Conservation (phyloP, 805 yeast genomes). For the Debaryomyces prosopidis region DNA sequence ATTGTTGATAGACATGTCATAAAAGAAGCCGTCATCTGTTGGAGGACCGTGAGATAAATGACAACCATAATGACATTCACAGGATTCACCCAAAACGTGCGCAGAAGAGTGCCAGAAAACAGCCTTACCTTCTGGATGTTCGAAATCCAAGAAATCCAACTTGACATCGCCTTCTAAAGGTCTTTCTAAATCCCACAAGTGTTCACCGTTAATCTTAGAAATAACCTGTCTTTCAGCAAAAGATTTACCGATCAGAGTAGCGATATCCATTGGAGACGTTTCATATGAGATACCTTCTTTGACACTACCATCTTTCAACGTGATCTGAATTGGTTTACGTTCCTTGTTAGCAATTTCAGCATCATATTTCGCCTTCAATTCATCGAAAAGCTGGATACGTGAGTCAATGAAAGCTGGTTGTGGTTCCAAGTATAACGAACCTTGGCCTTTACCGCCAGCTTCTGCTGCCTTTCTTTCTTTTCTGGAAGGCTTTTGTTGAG, state of each 20-base stretch:
- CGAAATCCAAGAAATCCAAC: constrained; percentile 87
- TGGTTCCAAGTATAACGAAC: constrained; percentile 58
- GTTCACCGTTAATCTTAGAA: constrained; percentile 81
- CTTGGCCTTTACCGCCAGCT: constrained; percentile 29
- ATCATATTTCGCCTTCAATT: constrained; percentile 75
- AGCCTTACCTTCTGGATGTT: constrained; percentile 88
- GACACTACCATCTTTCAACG: constrained; percentile 82
- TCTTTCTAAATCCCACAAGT: constrained; percentile 91
- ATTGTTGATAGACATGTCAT: constrained; percentile 85
- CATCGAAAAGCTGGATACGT: constrained; percentile 76
- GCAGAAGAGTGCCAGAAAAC: constrained; percentile 99
- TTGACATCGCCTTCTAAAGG: constrained; percentile 75
- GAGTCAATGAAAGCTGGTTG: constrained; percentile 82
- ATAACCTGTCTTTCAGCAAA: constrained; percentile 88
- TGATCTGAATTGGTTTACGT: constrained; percentile 63
- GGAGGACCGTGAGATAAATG: constrained; percentile 91
- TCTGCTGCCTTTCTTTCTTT: constrained; percentile 43
- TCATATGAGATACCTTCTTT: constrained; percentile 85
- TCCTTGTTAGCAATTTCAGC: constrained; percentile 65
- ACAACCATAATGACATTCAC: constrained; percentile 95
- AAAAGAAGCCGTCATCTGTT: constrained; percentile 95
- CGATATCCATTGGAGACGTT: constrained; percentile 86
- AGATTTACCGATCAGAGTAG: constrained; percentile 80
- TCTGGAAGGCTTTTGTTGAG: constrained; percentile 14
- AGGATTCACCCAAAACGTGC: constrained; percentile 96